Percentiles rank a stretch among this genome's conserved stretches.
Conservation (phyloP, 2,329 filamentous ascomycete species). For the Calonectria pauciramosa region DNA sequence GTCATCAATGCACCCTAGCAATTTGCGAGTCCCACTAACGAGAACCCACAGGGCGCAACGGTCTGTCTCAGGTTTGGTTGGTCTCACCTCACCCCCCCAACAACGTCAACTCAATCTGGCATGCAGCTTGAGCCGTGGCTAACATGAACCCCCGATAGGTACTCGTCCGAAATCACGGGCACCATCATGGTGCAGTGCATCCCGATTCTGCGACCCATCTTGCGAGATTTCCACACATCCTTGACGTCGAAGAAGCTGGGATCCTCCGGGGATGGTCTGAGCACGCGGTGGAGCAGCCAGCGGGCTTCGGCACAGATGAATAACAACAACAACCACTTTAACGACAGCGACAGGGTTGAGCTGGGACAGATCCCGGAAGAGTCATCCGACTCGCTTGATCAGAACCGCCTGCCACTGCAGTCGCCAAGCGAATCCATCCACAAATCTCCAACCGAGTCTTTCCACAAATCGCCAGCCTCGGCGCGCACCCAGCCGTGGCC, state of each 20-base stretch:
- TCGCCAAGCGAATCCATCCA: conserved; percentile 4
- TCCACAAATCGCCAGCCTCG: conserved; percentile 15
- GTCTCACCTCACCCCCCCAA: background rate
- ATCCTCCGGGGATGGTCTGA: conserved; percentile 34
- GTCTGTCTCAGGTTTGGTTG: conserved; percentile 44
- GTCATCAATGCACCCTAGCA: background rate
- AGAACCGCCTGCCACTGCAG: background rate
- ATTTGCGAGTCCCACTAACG: background rate
- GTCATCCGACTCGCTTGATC: background rate
- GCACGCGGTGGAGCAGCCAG: conserved; percentile 40
- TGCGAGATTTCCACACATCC: conserved; percentile 48
- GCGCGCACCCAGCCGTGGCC: conserved; percentile 36
- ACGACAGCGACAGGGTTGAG: conserved; percentile 32
- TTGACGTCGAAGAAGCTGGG: conserved; percentile 40
- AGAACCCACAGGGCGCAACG: conserved; percentile 40
- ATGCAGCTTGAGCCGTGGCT: background rate
- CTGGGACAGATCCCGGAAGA: conserved; percentile 41
- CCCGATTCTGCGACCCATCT: conserved; percentile 63
- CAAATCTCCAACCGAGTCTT: conserved; percentile 11
- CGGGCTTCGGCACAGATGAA: conserved; percentile 31
- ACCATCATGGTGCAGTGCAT: conserved; percentile 70
- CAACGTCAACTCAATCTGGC: background rate
- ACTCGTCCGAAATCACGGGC: conserved; percentile 65
- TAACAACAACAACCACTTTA: conserved; percentile 13
- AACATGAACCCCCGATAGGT: conserved; percentile 40